Evolutionary conservation across 1,139 yeast species (phyloP).

Genomic region (Pneumocystis jirovecii): DNA sequence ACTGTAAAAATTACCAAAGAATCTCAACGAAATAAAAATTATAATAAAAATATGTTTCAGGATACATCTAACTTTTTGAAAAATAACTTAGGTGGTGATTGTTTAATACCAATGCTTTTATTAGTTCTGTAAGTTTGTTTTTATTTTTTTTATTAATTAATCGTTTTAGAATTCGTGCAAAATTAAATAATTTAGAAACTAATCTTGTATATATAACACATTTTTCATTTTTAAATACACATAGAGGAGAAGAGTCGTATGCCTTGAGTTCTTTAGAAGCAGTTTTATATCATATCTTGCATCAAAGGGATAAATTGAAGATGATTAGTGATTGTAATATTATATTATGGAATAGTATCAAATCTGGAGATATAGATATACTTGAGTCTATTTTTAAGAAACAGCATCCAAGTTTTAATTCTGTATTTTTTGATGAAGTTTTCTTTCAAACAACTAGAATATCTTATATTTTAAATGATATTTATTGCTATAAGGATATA

Average conservation of each 20-base stretch:
- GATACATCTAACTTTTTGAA: background rate
- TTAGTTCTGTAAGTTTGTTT: slow-evolving; percentile 3
- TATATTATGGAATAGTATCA: slow-evolving; percentile 42
- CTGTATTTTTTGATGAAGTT: slow-evolving; percentile 10
- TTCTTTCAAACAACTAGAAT: slow-evolving; percentile 11
- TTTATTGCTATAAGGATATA: slow-evolving; percentile 38
- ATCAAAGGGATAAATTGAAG: slow-evolving; percentile 31
- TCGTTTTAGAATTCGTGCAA: background rate
- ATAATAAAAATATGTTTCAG: background rate
- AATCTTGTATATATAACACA: slow-evolving; percentile 52
- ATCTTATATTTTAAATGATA: slow-evolving; percentile 29
- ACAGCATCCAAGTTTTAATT: background rate
- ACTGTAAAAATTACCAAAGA: slow-evolving; percentile 1
- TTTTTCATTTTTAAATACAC: slow-evolving; percentile 38
- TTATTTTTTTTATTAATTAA: background rate
- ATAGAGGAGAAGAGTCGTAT: slow-evolving; percentile 43
- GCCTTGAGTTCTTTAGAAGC: slow-evolving; percentile 72
- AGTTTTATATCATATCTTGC: slow-evolving; percentile 47
- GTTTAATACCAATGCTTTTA: slow-evolving; percentile 8
- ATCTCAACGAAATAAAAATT: background rate
- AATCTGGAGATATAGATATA: slow-evolving; percentile 12
- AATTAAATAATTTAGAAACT: slow-evolving; percentile 33
- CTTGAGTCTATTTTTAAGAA: slow-evolving; percentile 10
- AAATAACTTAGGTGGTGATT: slow-evolving; percentile 1
- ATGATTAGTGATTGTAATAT: slow-evolving; percentile 35